phyloP scores from a whole-genome alignment of 306 rosid genomes.

The Vigna reflexopilosa region DNA sequence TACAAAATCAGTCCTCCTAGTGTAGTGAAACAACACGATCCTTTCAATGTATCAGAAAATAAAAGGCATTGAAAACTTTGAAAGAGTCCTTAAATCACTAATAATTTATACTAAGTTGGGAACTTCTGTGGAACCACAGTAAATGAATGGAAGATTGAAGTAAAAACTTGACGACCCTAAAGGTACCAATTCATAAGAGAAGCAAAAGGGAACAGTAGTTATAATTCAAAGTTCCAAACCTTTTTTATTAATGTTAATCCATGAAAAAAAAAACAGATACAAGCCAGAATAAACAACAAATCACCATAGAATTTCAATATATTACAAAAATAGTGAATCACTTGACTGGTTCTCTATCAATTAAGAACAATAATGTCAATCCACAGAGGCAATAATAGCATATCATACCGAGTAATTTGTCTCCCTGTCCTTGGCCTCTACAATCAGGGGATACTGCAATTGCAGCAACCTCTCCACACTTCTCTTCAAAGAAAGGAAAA shows the following conservation, averaged over 20 bases:
- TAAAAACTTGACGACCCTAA: conserved; percentile 6
- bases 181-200: neutral
- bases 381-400: conserved; percentile 19
- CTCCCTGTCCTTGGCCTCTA: conserved; percentile 85
- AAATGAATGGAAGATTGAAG: conserved; percentile 27
- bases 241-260: neutral
- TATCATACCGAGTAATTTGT: conserved; percentile 75
- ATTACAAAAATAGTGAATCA: conserved; percentile 1
- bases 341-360: neutral
- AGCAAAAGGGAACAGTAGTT: neutral
- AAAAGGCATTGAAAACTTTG: conserved; percentile 1
- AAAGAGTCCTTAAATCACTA: neutral
- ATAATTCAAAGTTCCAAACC: conserved; percentile 1
- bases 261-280: neutral
- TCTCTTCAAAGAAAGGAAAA: conserved; percentile 71
- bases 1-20: neutral
- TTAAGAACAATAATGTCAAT: conserved; percentile 6
- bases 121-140: conserved; percentile 9
- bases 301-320: conserved; percentile 4
- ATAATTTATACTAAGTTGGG: conserved; percentile 1
- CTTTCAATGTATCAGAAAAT: neutral
- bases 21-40: neutral
- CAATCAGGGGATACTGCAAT: conserved; percentile 83
- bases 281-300: neutral
- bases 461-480: conserved; percentile 85